A percentile compares a stretch with the other conserved stretches of the same genome.
Evolutionary conservation across 805 yeast species (phyloP).

Genomic region (Spathaspora arborariae): DNA sequence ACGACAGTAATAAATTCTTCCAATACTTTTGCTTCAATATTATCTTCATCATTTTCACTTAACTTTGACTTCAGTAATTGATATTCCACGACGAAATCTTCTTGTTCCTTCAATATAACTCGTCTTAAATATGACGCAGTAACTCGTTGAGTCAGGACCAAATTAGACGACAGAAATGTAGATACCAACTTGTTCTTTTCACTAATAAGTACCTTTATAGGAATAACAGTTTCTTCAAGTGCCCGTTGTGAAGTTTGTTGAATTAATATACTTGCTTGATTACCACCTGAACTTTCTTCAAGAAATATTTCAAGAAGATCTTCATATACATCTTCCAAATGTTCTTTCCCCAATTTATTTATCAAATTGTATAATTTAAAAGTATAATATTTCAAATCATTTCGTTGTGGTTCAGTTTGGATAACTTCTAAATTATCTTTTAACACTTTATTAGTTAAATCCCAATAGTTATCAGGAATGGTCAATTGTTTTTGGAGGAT

Average conservation of each 20-base stretch:
- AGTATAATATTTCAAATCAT: slow-evolving; percentile 45
- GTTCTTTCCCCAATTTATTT: background rate
- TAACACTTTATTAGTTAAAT: slow-evolving; percentile 33
- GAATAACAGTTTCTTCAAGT: slow-evolving; percentile 15
- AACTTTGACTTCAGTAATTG: slow-evolving; percentile 46
- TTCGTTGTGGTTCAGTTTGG: slow-evolving; percentile 30
- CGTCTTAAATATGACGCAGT: slow-evolving; percentile 35
- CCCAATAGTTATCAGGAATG: slow-evolving; percentile 30
- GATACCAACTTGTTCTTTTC: slow-evolving; percentile 21
- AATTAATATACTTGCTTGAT: slow-evolving; percentile 1
- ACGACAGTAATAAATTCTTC: background rate
- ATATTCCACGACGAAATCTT: slow-evolving; percentile 58
- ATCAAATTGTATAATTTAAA: slow-evolving; percentile 33
- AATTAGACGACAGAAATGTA: slow-evolving; percentile 18
- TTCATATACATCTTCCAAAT: slow-evolving; percentile 1
- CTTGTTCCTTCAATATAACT: slow-evolving; percentile 47
- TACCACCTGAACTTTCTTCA: background rate
- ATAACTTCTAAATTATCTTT: slow-evolving; percentile 45
- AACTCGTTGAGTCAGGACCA: slow-evolving; percentile 38
- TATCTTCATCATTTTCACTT: slow-evolving; percentile 15
- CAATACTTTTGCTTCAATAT: slow-evolving; percentile 1
- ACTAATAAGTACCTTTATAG: slow-evolving; percentile 15
- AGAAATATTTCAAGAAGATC: slow-evolving; percentile 4
- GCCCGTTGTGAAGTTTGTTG: slow-evolving; percentile 2
- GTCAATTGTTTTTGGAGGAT: slow-evolving; percentile 13